Conservation (phyloP, 73 alveolate species). For the Blepharisma japonicum region DNA sequence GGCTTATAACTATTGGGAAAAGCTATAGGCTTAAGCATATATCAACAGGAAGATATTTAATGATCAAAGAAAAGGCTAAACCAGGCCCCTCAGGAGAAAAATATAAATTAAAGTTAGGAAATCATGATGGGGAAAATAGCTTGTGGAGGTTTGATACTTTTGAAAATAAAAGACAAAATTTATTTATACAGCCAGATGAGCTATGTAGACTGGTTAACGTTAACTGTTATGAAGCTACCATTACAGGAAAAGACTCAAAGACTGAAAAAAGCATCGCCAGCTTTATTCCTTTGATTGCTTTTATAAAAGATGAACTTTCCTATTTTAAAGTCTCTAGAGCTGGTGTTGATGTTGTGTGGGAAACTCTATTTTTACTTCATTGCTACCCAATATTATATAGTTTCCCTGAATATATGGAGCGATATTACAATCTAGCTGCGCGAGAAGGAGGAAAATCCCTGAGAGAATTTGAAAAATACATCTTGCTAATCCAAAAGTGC, state of each 20-base stretch:
- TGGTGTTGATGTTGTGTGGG: constrained; percentile 24
- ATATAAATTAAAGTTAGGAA: too few relatives aligned
- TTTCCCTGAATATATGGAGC: constrained; percentile 2
- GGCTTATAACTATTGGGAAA: constrained; percentile 36
- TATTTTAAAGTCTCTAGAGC: constrained; percentile 3
- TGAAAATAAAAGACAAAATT: neutral
- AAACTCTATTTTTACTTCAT: constrained; percentile 24
- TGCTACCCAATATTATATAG: constrained; percentile 6
- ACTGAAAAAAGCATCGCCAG: too few relatives aligned
- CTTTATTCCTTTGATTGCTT: too few relatives aligned
- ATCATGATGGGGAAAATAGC: too few relatives aligned
- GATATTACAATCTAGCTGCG: too few relatives aligned
- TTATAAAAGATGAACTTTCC: neutral
- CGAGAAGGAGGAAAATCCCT: too few relatives aligned
- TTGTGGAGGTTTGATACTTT: neutral
- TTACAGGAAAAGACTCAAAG: too few relatives aligned
- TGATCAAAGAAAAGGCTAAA: constrained; percentile 21
- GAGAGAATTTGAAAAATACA: constrained; percentile 20
- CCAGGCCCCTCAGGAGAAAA: constrained; percentile 17
- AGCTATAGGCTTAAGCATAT: constrained; percentile 38
- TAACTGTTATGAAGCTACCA: too few relatives aligned
- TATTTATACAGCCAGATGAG: too few relatives aligned
- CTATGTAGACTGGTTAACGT: too few relatives aligned
- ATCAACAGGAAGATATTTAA: constrained; percentile 45
- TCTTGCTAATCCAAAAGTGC: constrained; percentile 19